These are phyloP conservation scores for Wickerhamomyces alni DNA, from an alignment of 805 yeast species.

Conservation along the genomic window DNA sequence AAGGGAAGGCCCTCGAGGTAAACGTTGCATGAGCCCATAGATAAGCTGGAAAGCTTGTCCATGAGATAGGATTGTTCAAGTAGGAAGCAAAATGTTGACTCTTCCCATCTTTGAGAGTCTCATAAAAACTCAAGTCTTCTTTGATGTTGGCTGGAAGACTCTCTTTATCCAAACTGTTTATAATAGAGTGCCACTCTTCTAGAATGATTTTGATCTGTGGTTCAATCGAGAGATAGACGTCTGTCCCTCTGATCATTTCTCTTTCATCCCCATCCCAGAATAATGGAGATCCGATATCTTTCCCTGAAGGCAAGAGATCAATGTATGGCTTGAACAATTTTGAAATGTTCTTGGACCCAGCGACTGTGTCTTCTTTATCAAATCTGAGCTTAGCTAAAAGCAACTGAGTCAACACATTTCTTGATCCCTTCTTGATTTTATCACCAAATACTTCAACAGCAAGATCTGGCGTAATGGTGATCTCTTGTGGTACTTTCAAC, in stretches of 20 bases:
- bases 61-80: conserved; percentile 29
- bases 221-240: conserved; percentile 50
- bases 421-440: conserved; percentile 7
- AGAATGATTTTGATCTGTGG: conserved; percentile 39
- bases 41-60: conserved; percentile 65
- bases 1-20: conserved; percentile 79
- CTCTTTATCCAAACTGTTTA: conserved; percentile 16
- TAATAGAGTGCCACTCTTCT: conserved; percentile 51
- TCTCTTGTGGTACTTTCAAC: conserved; percentile 31
- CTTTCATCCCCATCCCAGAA: conserved; percentile 56
- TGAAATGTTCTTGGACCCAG: conserved; percentile 7
- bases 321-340: conserved; percentile 38
- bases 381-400: conserved; percentile 38
- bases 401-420: conserved; percentile 25
- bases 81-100: conserved; percentile 22
- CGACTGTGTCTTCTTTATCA: conserved; percentile 18
- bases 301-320: conserved; percentile 38
- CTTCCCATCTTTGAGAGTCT: conserved; percentile 16
- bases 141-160: conserved; percentile 14
- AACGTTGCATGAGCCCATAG: conserved; percentile 71
- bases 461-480: conserved; percentile 31
- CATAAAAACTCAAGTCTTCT: conserved; percentile 24
- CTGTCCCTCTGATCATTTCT: conserved; percentile 56
- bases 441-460: conserved; percentile 27
- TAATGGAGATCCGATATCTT: conserved; percentile 52